A percentile compares a stretch with the other conserved stretches of the same genome.
phyloP scores from a whole-genome alignment of 2,329 filamentous ascomycete species.

The Purpureocillium takamizusanense region DNA sequence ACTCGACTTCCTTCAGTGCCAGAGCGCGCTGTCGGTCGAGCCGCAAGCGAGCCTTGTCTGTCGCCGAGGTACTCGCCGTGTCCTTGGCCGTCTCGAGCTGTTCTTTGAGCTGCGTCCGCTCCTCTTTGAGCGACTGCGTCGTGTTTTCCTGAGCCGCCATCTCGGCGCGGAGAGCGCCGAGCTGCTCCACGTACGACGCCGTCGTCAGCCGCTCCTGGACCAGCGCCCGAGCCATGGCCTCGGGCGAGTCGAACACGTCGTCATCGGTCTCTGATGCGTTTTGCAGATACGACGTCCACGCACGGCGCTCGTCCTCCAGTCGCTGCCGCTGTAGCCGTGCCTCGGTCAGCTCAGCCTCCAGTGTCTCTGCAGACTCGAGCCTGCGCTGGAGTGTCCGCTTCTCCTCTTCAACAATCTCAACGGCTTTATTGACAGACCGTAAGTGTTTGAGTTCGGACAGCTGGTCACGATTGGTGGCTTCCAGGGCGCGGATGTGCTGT shows the following conservation, averaged over 20 bases:
- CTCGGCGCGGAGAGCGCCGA: conserved; percentile 74
- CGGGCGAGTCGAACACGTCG: conserved; percentile 80
- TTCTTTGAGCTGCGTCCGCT: conserved; percentile 53
- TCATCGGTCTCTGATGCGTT: conserved; percentile 51
- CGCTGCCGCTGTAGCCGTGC: conserved; percentile 74
- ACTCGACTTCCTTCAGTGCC: conserved; percentile 87
- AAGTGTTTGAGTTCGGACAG: conserved; percentile 70
- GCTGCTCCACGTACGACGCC: conserved; percentile 67
- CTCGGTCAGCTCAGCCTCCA: conserved; percentile 72
- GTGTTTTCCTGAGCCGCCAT: conserved; percentile 66
- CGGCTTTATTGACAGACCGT: conserved; percentile 73
- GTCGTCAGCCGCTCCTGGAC: conserved; percentile 74
- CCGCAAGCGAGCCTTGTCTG: conserved; percentile 62
- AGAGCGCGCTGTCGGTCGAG: conserved; percentile 79
- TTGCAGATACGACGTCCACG: conserved; percentile 82
- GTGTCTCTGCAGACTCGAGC: conserved; percentile 61
- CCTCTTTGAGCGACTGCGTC: conserved; percentile 62
- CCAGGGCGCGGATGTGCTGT: conserved; percentile 77
- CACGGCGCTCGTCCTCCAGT: conserved; percentile 76
- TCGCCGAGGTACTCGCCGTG: conserved; percentile 33
- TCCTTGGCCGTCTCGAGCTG: conserved; percentile 65
- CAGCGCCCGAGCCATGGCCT: conserved; percentile 75
- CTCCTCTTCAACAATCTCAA: conserved; percentile 91
- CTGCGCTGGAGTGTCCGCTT: conserved; percentile 75
- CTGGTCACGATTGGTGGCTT: conserved; percentile 73